Base-by-base conservation (phyloP, 352 stramenopile genomes). In the Plasmopara muralis region DNA sequence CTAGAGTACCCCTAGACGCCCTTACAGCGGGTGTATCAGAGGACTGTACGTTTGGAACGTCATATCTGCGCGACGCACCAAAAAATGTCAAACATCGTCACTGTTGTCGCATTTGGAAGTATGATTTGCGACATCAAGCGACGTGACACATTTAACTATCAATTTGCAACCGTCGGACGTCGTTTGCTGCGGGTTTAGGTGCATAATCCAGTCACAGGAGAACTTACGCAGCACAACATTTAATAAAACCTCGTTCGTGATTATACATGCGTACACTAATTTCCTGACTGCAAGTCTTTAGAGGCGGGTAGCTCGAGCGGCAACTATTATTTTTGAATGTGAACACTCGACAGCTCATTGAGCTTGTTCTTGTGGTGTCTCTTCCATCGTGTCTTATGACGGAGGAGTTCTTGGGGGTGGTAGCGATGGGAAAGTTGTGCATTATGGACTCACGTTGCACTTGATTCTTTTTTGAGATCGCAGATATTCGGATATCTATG, bases 31-130 rank as follows among this genome's bases (percentile, higher is more conserved):
- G 90, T 9, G 50, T 64, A 8, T 68, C 68, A 1, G 77, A 93
- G 25, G 90, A 15, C 62, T 97, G 28, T 91, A 93, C 55, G 63
- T 97, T 43, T 97, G 90, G 90, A 89, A 97, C 45, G 57, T 97
- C 7, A 64, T 68, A 96, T 96, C 45, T 90, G 91, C 49, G 73
- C 85, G 8, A 90, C 80, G 8, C 74, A 89, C 45, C 73, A 85
- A 57, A 87, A 92, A 49, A 68, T 92, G 33, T 51, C 64, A 38
- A 60, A 73, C 30, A 75, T 77, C 52, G 67, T 85, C 43, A 72
- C 72, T 6, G 67, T 70, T 12, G 69, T 92, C n/a, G 62, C 69
- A 3, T 96, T 90, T 47, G 87, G 85, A 40, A 85, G 85, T 18
- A 90, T 95, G 72, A 68, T 73, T 9, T 80, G 85, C 47, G 88